Evolutionary conservation across 2,329 filamentous ascomycete species (phyloP), one percentile per base, ranked within the genome.

Genomic region (Epichloe glyceriae): DNA sequence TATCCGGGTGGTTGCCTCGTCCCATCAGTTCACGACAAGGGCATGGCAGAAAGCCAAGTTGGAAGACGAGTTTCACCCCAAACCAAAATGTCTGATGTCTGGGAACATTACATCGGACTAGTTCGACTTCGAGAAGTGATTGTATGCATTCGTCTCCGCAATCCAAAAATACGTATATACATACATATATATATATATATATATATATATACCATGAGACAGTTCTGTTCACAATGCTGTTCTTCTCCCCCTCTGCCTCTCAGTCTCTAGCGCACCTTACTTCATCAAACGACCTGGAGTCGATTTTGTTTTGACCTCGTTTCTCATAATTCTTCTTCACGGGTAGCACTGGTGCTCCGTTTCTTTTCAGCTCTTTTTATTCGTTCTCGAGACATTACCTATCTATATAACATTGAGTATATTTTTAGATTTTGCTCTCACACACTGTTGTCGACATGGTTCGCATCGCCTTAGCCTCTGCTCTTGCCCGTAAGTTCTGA

Each of bases 401-500:
- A 11, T 10, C 1, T 30, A 0, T 30, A 30, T 30, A 10, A 30
- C 30, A 30, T 11, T 10, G 30, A 30, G 30, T 30, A 11, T 4
- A 30, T 30, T 10, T 10, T 30, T 11, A 4, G 30, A 3, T 30
- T 11, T 2, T 30, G 11, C 30, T 30, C 30, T 30, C 30, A 30
- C 26, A 37, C n/a, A 15, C 10, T 35, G 17, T 47, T 47, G 6
- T 33, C 30, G 56, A 54, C 47, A 62, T 61, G 57, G 58, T 64
- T 52, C 60, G 54, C 53, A 52, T 62, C 49, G 50, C 57, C 44
- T 46, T 58, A 42, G 52, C 57, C 49, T 46, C 60, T 46, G 40
- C 58, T 47, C 47, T 62, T 34, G 54, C 58, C 42, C 57, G 61
- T 64, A 57, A 55, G 61, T 60, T 15, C 4, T 8, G 8, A 34